phyloP scores from a whole-genome alignment of 768 basidiomycete species.

The Tricholoma saponaceum region DNA sequence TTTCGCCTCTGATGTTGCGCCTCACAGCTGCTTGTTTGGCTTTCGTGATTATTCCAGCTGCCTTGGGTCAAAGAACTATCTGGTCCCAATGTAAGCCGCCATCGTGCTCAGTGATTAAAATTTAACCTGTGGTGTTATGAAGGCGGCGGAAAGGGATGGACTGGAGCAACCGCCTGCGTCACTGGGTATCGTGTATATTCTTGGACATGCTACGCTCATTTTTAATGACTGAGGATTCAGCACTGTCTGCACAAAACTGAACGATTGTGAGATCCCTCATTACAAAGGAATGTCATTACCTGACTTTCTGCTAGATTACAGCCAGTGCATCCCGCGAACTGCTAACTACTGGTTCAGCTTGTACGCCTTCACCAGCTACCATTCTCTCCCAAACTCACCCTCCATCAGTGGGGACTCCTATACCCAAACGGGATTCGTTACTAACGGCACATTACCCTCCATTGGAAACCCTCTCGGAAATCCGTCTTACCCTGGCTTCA shows the following conservation, averaged over 20 bases:
- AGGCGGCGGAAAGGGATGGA: conserved; percentile 30
- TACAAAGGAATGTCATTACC: not conserved
- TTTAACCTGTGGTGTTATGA: not conserved
- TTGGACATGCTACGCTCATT: not conserved
- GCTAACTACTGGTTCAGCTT: conserved; percentile 58
- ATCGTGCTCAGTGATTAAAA: not conserved
- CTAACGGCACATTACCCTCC: conserved; percentile 35
- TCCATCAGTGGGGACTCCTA: conserved; percentile 50
- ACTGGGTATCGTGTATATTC: conserved; percentile 26
- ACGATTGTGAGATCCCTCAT: conserved; percentile 21
- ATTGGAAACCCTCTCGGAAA: conserved; percentile 49
- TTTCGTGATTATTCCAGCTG: not conserved
- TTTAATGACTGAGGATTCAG: conserved; percentile 5
- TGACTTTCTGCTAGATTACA: conserved; percentile 27
- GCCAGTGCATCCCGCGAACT: conserved; percentile 35
- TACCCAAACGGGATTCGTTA: conserved; percentile 50
- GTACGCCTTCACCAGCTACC: conserved; percentile 23
- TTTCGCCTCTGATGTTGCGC: not conserved
- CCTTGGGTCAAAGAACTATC: not conserved
- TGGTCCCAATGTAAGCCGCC: not conserved
- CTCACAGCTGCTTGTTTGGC: not conserved
- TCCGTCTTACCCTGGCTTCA: conserved; percentile 50
- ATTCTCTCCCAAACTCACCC: not conserved
- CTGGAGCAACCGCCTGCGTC: conserved; percentile 38
- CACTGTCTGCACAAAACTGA: conserved; percentile 19